These are phyloP conservation scores for Manihot esculenta DNA, from an alignment of 441 rosid species.

Conservation along the genomic window DNA sequence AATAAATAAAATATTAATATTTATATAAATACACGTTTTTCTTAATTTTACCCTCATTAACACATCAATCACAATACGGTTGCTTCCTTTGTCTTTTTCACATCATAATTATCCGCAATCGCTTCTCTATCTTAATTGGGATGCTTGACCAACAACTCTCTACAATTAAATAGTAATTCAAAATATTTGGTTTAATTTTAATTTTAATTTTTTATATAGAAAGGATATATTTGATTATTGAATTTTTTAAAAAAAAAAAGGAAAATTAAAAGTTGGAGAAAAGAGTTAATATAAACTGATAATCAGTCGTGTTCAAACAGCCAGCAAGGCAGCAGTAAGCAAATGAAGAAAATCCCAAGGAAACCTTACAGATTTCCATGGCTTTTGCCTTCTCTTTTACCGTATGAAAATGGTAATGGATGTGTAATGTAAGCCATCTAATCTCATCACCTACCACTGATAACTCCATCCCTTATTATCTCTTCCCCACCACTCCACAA, in stretches of 20 bases:
- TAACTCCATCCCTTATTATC: conserved; percentile 38
- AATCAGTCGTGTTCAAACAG: conserved; percentile 33
- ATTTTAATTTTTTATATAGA: not conserved
- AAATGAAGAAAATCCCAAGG: conserved; percentile 23
- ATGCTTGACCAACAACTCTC: conserved; percentile 31
- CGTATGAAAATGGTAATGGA: conserved; percentile 21
- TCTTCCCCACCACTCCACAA: conserved; percentile 17
- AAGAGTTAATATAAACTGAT: conserved; percentile 21
- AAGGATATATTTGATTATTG: not conserved
- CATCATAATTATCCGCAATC: conserved; percentile 18
- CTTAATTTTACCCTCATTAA: too few relatives aligned
- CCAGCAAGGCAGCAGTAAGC: conserved; percentile 17
- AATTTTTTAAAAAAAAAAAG: too few relatives aligned
- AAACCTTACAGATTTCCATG: conserved; percentile 26
- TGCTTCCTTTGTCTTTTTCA: not conserved
- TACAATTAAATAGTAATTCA: not conserved
- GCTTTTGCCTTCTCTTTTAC: conserved; percentile 36
- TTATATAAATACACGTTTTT: too few relatives aligned
- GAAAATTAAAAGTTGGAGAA: not conserved
- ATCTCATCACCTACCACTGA: conserved; percentile 61
- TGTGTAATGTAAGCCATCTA: conserved; percentile 24
- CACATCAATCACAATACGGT: not conserved
- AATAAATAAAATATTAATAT: too few relatives aligned
- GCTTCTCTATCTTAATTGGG: conserved; percentile 23
- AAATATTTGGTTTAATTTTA: not conserved